These are phyloP conservation scores for Pseudocercospora eumusae DNA, from an alignment of 2,329 filamentous ascomycete species.

Conservation along the genomic window DNA sequence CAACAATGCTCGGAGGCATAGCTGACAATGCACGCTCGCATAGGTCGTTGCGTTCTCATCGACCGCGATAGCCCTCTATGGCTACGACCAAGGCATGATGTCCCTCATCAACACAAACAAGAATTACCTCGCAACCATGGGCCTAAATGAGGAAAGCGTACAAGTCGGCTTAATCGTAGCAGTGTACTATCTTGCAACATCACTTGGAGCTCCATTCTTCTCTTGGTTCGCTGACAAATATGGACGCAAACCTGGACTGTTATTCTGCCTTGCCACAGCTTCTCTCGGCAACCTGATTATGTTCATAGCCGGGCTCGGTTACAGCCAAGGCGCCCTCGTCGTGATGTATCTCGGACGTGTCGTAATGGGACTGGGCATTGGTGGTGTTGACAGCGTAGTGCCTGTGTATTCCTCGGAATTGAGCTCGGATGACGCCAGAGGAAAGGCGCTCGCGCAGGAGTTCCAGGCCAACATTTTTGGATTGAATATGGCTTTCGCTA, in stretches of 20 bases:
- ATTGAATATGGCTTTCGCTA: slow-evolving; percentile 60
- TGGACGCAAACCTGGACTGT: slow-evolving; percentile 59
- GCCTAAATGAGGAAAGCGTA: slow-evolving; percentile 46
- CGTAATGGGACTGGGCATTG: slow-evolving; percentile 60
- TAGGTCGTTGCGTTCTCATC: slow-evolving; percentile 56
- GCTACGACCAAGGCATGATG: slow-evolving; percentile 51
- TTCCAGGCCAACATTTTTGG: slow-evolving; percentile 67
- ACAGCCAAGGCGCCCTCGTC: slow-evolving; percentile 44
- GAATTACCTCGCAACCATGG: slow-evolving; percentile 60
- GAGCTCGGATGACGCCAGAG: slow-evolving; percentile 57
- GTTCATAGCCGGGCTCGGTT: slow-evolving; percentile 59
- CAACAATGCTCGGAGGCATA: not conserved
- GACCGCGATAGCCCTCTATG: slow-evolving; percentile 58
- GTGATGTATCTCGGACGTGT: slow-evolving; percentile 55
- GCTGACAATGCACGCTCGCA: not conserved
- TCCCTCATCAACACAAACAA: slow-evolving; percentile 58
- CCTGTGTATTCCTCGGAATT: slow-evolving; percentile 62
- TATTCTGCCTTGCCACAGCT: slow-evolving; percentile 56
- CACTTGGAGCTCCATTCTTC: slow-evolving; percentile 59
- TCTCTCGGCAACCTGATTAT: slow-evolving; percentile 61
- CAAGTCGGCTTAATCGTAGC: slow-evolving; percentile 62
- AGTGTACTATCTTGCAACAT: slow-evolving; percentile 64
- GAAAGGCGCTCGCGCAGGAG: slow-evolving; percentile 62
- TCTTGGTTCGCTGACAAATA: slow-evolving; percentile 57
- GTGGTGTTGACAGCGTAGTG: slow-evolving; percentile 62